Conservation (phyloP, 345 rosid species). For the Syzygium oleosum region DNA sequence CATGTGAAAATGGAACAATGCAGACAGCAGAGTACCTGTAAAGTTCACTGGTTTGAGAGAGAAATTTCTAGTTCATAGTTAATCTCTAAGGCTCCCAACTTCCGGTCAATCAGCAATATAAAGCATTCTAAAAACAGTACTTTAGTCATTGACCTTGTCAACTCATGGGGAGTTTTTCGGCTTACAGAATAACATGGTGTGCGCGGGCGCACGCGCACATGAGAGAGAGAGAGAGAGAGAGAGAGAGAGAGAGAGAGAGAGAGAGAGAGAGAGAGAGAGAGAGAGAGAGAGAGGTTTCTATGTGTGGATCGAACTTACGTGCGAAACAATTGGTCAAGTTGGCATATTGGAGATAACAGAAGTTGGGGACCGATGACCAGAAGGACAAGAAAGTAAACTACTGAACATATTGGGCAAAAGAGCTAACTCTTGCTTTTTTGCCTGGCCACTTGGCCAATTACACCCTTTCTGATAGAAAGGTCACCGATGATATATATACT, state of each 20-base stretch:
- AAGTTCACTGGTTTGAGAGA: background rate
- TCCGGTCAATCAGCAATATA: background rate
- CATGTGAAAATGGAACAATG: background rate
- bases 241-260: background rate
- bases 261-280: background rate
- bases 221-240: background rate
- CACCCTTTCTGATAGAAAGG: background rate
- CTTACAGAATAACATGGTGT: background rate
- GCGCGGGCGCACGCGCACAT: background rate
- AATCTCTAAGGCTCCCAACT: background rate
- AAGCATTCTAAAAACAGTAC: background rate
- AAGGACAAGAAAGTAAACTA: background rate
- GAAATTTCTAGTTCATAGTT: background rate
- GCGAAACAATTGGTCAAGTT: background rate
- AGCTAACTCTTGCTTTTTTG: background rate
- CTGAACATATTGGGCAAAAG: background rate
- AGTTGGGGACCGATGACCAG: background rate
- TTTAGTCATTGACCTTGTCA: background rate
- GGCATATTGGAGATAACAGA: background rate
- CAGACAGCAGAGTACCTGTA: background rate
- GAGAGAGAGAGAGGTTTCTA: background rate
- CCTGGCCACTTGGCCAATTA: background rate
- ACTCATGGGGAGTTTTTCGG: background rate
- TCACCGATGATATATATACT: background rate
- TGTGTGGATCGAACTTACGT: background rate